phyloP scores from a whole-genome alignment of 495 filamentous ascomycete genomes.

The Penicillium odoratum region DNA sequence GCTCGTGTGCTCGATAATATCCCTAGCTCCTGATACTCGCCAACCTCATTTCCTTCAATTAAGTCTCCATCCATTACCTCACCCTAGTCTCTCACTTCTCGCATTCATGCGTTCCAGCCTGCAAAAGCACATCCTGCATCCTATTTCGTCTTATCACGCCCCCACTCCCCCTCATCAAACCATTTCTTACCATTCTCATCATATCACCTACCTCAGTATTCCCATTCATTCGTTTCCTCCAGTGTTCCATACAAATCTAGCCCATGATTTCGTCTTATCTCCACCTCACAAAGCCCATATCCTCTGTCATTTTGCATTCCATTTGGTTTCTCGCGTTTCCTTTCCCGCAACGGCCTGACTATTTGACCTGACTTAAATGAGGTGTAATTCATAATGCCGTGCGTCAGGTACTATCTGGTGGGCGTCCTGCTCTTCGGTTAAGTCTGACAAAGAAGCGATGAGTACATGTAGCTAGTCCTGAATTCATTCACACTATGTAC shows the following conservation, averaged over 20 bases:
- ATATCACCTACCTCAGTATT: neutral
- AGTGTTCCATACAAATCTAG: neutral
- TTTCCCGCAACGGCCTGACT: neutral
- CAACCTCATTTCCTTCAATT: neutral
- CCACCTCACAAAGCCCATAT: neutral
- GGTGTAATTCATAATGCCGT: slow-evolving; percentile 6
- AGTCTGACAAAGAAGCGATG: neutral
- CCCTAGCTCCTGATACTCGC: slow-evolving; percentile 18
- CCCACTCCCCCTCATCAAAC: neutral
- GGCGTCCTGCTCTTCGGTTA: neutral
- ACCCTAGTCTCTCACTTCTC: slow-evolving; percentile 3
- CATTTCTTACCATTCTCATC: neutral
- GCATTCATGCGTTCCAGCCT: slow-evolving; percentile 26
- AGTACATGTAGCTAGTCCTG: neutral
- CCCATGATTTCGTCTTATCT: neutral
- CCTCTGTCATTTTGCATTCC: neutral
- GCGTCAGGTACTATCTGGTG: neutral
- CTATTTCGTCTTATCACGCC: neutral
- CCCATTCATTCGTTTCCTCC: neutral
- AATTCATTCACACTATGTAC: neutral
- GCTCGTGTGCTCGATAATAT: slow-evolving; percentile 34
- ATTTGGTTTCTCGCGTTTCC: neutral
- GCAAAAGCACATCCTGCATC: slow-evolving; percentile 16
- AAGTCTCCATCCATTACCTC: neutral
- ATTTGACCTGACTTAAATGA: neutral